phyloP scores from a whole-genome alignment of 768 basidiomycete species.

The Naganishia vishniacii region DNA sequence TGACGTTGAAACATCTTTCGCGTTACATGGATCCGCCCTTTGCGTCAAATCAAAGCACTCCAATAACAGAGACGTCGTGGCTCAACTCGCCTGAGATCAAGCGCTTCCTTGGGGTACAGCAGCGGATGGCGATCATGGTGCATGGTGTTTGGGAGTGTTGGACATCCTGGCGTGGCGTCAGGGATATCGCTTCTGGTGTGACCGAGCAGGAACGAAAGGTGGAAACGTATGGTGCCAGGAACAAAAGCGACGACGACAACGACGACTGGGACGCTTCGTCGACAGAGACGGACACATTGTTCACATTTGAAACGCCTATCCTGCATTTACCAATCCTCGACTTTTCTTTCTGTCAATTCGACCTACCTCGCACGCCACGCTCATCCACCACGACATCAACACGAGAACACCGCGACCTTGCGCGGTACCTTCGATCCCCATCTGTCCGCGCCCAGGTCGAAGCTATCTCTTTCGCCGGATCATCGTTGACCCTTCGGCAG shows the following conservation, averaged over 20 bases:
- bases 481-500: background rate
- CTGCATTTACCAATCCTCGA: background rate
- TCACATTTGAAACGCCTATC: background rate
- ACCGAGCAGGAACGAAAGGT: background rate
- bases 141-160: background rate
- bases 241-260: background rate
- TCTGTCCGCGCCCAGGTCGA: background rate
- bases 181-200: background rate
- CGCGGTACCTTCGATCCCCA: background rate
- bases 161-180: background rate
- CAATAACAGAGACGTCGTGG: background rate
- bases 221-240: background rate
- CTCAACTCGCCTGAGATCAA: background rate
- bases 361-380: background rate
- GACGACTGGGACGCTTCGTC: background rate
- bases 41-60: background rate
- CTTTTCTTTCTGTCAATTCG: constrained; percentile 10
- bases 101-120: background rate
- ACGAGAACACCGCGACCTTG: background rate
- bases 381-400: background rate
- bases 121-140: background rate
- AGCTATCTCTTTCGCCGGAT: constrained; percentile 12
- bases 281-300: background rate
- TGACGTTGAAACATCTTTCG: background rate
- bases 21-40: constrained; percentile 1